A percentile compares a stretch with the other conserved stretches of the same genome.
Conservation (phyloP, 805 yeast species). For the Jamesozyma spencerorum region DNA sequence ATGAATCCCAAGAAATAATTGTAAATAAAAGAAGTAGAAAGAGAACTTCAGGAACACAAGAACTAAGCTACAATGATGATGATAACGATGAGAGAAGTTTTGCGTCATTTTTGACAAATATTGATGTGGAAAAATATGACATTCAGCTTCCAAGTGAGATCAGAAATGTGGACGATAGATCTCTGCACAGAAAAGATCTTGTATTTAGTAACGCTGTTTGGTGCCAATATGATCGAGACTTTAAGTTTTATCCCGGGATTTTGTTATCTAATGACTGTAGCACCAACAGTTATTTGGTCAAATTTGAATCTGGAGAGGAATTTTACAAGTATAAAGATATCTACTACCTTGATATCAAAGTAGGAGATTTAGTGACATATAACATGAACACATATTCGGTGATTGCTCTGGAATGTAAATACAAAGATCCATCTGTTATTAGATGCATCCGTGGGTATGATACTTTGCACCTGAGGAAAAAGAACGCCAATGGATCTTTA, state of each 20-base stretch:
- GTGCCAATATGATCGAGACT: constrained; percentile 40
- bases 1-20: constrained; percentile 16
- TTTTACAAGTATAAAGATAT: constrained; percentile 25
- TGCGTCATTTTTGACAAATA: too few relatives aligned
- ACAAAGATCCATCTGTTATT: constrained; percentile 25
- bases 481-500: constrained; percentile 15
- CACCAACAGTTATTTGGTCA: constrained; percentile 7
- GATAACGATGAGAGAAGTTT: too few relatives aligned
- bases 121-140: background rate
- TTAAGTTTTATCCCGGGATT: constrained; percentile 41
- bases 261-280: constrained; percentile 17
- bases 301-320: constrained; percentile 17
- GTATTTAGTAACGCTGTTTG: constrained; percentile 37
- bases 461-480: constrained; percentile 33
- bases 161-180: constrained; percentile 7
- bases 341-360: constrained; percentile 41
- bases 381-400: constrained; percentile 33
- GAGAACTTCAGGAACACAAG: constrained; percentile 5
- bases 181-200: constrained; percentile 25
- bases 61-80: constrained; percentile 7
- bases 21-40: constrained; percentile 7
- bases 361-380: constrained; percentile 46
- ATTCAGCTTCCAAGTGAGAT: constrained; percentile 5
- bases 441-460: constrained; percentile 57
- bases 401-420: constrained; percentile 35